Evolutionary conservation across 495 filamentous ascomycete species (phyloP).

Genomic region (Talaromyces trachyspermus): DNA sequence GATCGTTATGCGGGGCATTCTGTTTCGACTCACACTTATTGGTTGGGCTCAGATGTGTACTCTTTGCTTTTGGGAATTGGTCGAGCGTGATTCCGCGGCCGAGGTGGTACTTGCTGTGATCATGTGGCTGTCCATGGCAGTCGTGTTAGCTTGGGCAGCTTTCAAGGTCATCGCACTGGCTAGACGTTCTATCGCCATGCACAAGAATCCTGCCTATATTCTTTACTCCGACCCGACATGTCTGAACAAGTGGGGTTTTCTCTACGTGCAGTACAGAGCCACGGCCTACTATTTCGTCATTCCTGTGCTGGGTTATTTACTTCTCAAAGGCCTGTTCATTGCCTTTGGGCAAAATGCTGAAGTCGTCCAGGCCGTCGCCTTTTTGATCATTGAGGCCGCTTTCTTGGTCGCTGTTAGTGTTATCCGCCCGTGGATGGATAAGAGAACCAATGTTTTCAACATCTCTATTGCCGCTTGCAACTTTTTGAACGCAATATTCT

Average conservation of each 20-base stretch:
- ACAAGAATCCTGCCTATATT: constrained; percentile 96
- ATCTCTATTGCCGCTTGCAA: constrained; percentile 86
- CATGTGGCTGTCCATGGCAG: constrained; percentile 76
- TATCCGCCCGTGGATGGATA: constrained; percentile 96
- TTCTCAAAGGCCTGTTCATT: constrained; percentile 89
- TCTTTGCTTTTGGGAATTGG: constrained; percentile 93
- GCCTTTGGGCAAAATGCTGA: constrained; percentile 68
- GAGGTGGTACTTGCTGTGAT: constrained; percentile 84
- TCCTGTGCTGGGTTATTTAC: constrained; percentile 67
- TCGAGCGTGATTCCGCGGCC: constrained; percentile 73
- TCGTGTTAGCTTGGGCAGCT: constrained; percentile 78
- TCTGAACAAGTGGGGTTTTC: constrained; percentile 97
- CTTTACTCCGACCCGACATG: constrained; percentile 89
- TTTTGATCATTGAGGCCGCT: constrained; percentile 78
- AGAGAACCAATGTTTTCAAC: constrained; percentile 96
- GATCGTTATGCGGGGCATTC: constrained; percentile 79
- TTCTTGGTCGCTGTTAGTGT: constrained; percentile 74
- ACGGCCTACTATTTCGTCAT: constrained; percentile 96
- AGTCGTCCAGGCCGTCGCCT: constrained; percentile 74
- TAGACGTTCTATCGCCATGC: constrained; percentile 78
- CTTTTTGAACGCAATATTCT: constrained; percentile 83
- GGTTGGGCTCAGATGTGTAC: constrained; percentile 91
- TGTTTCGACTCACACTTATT: constrained; percentile 85
- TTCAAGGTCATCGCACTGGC: constrained; percentile 86
- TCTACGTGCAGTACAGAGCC: constrained; percentile 95